These are phyloP conservation scores for Eucalyptus curtisii DNA, from an alignment of 345 rosid genomes.

Conservation along the genomic window DNA sequence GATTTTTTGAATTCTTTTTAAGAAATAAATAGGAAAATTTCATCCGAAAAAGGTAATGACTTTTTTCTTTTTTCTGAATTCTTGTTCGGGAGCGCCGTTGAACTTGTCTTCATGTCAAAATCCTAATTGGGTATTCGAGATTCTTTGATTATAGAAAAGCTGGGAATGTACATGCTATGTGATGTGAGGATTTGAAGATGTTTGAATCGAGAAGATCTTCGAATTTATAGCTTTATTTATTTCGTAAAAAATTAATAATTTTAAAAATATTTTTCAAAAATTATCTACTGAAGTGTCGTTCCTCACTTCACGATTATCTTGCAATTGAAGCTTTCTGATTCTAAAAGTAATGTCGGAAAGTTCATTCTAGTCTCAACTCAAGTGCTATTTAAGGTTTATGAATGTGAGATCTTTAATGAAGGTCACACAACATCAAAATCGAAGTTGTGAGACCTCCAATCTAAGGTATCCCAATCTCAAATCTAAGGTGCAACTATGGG, in stretches of 20 bases:
- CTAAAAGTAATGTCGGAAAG: rapidly evolving
- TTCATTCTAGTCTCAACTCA: not conserved
- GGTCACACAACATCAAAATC: not conserved
- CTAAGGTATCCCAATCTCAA: not conserved
- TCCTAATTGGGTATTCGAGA: not conserved
- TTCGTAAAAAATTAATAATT: no score
- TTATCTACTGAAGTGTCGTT: not conserved
- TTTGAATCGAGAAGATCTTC: not conserved
- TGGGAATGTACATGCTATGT: not conserved
- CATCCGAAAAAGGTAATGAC: not conserved
- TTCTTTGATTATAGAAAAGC: not conserved
- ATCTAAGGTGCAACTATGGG: not conserved
- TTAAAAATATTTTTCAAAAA: no score
- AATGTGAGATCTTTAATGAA: not conserved
- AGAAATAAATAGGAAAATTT: no score
- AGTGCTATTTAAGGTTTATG: not conserved
- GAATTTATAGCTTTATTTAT: no score
- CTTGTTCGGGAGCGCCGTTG: not conserved
- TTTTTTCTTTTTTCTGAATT: no score
- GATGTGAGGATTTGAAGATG: not conserved
- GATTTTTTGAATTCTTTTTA: not conserved
- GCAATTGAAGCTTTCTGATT: rapidly evolving
- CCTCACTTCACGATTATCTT: rapidly evolving
- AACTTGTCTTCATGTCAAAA: not conserved
- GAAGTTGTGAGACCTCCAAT: not conserved